These are phyloP conservation scores for Pseudozyma tsukubaensis DNA, from an alignment of 1,284 basidiomycete genomes.

Conservation along the genomic window DNA sequence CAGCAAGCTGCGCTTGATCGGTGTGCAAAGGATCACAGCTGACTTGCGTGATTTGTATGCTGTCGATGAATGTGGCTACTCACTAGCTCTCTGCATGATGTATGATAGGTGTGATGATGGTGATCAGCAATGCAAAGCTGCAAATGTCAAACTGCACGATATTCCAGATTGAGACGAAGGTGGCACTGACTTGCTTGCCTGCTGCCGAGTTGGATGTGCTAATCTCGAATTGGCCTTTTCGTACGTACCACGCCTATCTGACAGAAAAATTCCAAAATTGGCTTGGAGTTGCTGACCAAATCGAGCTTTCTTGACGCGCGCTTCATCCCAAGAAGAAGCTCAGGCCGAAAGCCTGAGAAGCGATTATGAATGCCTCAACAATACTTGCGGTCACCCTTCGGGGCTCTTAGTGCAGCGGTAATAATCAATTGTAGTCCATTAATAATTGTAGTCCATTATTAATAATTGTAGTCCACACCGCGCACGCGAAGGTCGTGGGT, in stretches of 20 bases:
- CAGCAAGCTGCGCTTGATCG: slow-evolving; percentile 10
- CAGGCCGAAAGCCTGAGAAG: no score
- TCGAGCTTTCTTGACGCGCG: slow-evolving; percentile 22
- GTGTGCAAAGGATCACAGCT: neutral
- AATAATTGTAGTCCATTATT: no score
- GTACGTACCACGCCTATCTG: slow-evolving; percentile 21
- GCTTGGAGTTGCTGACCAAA: slow-evolving; percentile 42
- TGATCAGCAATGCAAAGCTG: slow-evolving; percentile 5
- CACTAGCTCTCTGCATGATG: slow-evolving; percentile 51
- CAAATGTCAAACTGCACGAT: slow-evolving; percentile 14
- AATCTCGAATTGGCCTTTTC: slow-evolving; percentile 14
- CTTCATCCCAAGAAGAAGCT: no score
- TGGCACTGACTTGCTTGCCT: slow-evolving; percentile 20
- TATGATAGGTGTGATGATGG: slow-evolving; percentile 31
- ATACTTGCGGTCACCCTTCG: no score
- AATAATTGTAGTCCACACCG: no score
- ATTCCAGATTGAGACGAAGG: slow-evolving; percentile 19
- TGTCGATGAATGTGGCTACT: slow-evolving; percentile 8
- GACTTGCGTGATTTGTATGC: no score
- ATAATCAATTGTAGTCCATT: no score
- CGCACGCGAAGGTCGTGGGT: no score
- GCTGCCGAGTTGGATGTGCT: slow-evolving; percentile 16
- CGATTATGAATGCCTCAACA: no score
- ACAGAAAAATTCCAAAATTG: slow-evolving; percentile 1
- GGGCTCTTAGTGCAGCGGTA: no score